A percentile compares a stretch with the other conserved stretches of the same genome.
Evolutionary conservation across 208 protist species (phyloP).

Genomic region (Acanthamoeba sp.): DNA sequence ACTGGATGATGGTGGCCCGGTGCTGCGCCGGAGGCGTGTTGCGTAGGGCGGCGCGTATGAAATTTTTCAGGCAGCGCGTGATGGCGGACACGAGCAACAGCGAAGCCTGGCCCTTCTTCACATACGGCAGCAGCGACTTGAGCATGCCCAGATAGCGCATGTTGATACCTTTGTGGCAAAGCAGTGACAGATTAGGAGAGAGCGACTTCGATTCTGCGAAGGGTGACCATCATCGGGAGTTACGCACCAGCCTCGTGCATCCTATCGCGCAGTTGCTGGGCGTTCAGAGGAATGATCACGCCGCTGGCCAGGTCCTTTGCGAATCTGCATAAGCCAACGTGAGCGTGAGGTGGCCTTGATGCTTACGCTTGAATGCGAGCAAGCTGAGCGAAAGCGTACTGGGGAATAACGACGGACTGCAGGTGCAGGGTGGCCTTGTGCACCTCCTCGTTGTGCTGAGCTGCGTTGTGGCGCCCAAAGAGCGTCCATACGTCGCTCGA

Average conservation of each 20-base stretch:
- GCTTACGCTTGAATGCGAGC: not conserved
- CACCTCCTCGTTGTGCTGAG: constrained; percentile 63
- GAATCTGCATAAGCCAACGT: not conserved
- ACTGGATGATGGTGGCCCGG: constrained; percentile 17
- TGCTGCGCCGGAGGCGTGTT: not conserved
- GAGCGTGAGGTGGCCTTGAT: not conserved
- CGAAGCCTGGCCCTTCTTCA: constrained; percentile 6
- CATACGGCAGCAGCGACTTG: not conserved
- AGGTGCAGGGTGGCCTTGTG: constrained; percentile 12
- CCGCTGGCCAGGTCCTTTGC: not conserved
- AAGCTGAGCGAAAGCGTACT: not conserved
- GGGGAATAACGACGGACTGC: constrained; percentile 32
- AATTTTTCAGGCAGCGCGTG: constrained; percentile 43
- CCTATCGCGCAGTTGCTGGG: constrained; percentile 9
- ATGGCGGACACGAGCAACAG: not conserved
- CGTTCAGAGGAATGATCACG: not conserved
- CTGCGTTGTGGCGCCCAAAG: constrained; percentile 48
- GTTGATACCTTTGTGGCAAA: constrained; percentile 43
- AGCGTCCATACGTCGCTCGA: constrained; percentile 45
- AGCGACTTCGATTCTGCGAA: not conserved
- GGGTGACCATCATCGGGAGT: not conserved
- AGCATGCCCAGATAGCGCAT: constrained; percentile 13
- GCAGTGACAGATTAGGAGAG: too few relatives aligned
- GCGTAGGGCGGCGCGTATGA: constrained; percentile 15
- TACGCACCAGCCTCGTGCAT: constrained; percentile 24